phyloP scores from a whole-genome alignment of 2,329 filamentous ascomycete species.

The Scytalidium lignicola region DNA sequence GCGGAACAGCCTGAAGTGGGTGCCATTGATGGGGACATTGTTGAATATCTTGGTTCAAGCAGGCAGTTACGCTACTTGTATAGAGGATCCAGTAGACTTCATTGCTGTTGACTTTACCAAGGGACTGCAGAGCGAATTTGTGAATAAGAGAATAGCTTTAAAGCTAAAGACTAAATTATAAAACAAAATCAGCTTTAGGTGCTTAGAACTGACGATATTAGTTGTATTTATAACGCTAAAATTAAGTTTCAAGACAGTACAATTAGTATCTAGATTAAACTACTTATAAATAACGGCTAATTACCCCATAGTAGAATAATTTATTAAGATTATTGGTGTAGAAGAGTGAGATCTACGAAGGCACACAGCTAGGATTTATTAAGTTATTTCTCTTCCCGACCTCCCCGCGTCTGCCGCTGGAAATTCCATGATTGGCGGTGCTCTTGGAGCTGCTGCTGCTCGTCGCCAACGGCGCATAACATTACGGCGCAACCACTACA shows the following conservation, averaged over 20 bases:
- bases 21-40: slow-evolving; percentile 11
- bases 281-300: too few relatives aligned
- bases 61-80: slow-evolving; percentile 7
- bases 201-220: too few relatives aligned
- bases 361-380: too few relatives aligned
- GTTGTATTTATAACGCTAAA: too few relatives aligned
- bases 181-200: too few relatives aligned
- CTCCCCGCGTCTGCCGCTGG: not conserved
- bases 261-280: too few relatives aligned
- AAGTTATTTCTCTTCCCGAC: too few relatives aligned
- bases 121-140: slow-evolving; percentile 11
- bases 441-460: not conserved
- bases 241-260: too few relatives aligned
- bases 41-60: slow-evolving; percentile 10
- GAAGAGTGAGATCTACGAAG: too few relatives aligned
- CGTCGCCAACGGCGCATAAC: not conserved
- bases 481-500: not conserved
- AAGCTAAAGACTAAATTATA: slow-evolving; percentile 14
- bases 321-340: too few relatives aligned
- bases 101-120: slow-evolving; percentile 14
- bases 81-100: slow-evolving; percentile 11
- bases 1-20: slow-evolving; percentile 1
- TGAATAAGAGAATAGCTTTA: slow-evolving; percentile 10
- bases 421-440: slow-evolving; percentile 2
- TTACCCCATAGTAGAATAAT: too few relatives aligned